phyloP scores from a whole-genome alignment of 1,284 basidiomycete genomes.

The Fomes fomentarius region DNA sequence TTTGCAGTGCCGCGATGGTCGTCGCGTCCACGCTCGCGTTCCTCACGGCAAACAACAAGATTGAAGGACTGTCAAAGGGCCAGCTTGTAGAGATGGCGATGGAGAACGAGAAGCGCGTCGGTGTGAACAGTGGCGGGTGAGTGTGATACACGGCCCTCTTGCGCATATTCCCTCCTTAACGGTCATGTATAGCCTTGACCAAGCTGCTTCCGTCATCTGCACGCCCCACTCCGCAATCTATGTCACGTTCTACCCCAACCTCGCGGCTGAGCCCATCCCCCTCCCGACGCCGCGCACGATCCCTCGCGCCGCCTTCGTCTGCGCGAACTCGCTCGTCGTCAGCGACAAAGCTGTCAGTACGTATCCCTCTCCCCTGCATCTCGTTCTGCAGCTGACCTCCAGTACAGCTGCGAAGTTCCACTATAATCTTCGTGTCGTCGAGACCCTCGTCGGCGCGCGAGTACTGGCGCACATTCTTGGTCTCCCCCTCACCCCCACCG shows the following conservation, averaged over 20 bases:
- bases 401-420: conserved; percentile 62
- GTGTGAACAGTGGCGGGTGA: conserved; percentile 79
- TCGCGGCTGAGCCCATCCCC: conserved; percentile 65
- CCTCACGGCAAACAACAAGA: conserved; percentile 73
- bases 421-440: conserved; percentile 89
- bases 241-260: conserved; percentile 80
- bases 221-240: conserved; percentile 73
- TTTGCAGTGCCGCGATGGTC: conserved; percentile 76
- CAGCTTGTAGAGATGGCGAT: conserved; percentile 78
- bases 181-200: conserved; percentile 64
- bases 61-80: conserved; percentile 62
- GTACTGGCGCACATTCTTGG: conserved; percentile 65
- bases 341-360: conserved; percentile 72
- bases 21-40: conserved; percentile 82
- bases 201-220: conserved; percentile 82
- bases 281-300: conserved; percentile 50
- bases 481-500: conserved; percentile 42
- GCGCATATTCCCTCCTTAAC: neutral
- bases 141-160: conserved; percentile 29
- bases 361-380: conserved; percentile 1
- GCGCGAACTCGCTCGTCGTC: conserved; percentile 85
- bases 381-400: neutral
- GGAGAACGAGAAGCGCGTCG: conserved; percentile 83
- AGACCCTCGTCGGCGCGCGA: conserved; percentile 79
- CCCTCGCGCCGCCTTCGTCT: conserved; percentile 67